These are phyloP conservation scores for Neonectria sp. DNA, from an alignment of 2,329 filamentous ascomycete species.

Conservation along the genomic window DNA sequence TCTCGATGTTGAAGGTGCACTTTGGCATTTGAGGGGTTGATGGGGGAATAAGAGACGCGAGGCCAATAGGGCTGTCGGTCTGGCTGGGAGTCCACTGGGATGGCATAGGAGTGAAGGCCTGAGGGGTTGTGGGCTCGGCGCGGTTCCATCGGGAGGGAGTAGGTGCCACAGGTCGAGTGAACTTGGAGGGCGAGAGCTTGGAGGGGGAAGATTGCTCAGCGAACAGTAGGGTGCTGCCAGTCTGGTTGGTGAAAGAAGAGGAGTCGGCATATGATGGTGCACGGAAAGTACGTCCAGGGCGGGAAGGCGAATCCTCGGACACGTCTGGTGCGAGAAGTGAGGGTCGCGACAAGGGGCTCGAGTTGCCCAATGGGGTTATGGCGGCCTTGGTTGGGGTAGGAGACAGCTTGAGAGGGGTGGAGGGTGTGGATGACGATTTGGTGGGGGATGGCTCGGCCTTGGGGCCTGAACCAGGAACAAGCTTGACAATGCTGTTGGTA, in stretches of 20 bases:
- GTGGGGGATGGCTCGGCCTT: constrained; percentile 48
- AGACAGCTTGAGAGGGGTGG: constrained; percentile 43
- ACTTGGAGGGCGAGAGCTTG: constrained; percentile 41
- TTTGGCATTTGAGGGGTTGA: constrained; percentile 33
- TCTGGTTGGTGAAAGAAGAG: constrained; percentile 31
- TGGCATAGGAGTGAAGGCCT: constrained; percentile 33
- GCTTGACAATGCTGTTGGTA: constrained; percentile 48
- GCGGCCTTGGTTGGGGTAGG: constrained; percentile 31
- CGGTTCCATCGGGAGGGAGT: constrained; percentile 49
- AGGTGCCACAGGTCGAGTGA: constrained; percentile 47
- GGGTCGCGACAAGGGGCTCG: constrained; percentile 33
- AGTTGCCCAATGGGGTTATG: constrained; percentile 28
- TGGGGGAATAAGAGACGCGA: constrained; percentile 37
- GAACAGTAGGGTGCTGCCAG: constrained; percentile 26
- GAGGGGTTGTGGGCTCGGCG: constrained; percentile 43
- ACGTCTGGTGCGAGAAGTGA: constrained; percentile 14
- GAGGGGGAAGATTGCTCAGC: constrained; percentile 36
- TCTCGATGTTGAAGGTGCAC: constrained; percentile 26
- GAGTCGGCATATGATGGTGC: constrained; percentile 39
- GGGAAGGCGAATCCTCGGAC: constrained; percentile 31
- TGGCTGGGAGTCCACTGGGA: constrained; percentile 22
- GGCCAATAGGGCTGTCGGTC: constrained; percentile 37
- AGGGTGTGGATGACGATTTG: constrained; percentile 48
- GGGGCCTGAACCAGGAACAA: constrained; percentile 46
- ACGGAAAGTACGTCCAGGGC: constrained; percentile 37